phyloP scores from a whole-genome alignment of 2,329 filamentous ascomycete genomes.

The Phoma sp. region DNA sequence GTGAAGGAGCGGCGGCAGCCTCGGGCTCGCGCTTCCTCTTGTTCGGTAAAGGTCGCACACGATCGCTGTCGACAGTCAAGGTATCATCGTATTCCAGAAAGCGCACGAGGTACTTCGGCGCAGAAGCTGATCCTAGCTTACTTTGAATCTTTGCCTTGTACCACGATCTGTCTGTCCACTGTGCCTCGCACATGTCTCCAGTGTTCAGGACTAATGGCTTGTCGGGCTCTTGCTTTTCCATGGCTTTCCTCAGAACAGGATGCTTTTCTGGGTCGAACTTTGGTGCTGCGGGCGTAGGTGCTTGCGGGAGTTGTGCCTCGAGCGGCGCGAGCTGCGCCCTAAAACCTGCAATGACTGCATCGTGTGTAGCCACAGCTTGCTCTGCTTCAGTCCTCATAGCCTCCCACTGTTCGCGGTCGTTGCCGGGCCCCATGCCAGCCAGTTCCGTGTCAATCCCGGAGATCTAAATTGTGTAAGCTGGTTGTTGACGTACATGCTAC shows the following conservation, averaged over 20 bases:
- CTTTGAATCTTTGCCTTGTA: conserved; percentile 93
- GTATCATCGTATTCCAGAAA: conserved; percentile 95
- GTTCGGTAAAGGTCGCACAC: conserved; percentile 40
- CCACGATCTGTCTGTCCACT: conserved; percentile 89
- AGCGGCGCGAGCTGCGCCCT: conserved; percentile 70
- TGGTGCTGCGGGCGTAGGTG: conserved; percentile 34
- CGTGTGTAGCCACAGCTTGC: conserved; percentile 78
- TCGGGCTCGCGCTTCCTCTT: conserved; percentile 81
- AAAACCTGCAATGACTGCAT: conserved; percentile 71
- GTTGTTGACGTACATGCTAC: no score
- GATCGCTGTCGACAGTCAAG: conserved; percentile 66
- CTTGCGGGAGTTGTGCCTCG: conserved; percentile 56
- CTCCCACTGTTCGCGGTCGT: conserved; percentile 78
- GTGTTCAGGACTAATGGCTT: conserved; percentile 71
- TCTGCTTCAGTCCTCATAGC: conserved; percentile 84
- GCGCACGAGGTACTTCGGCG: conserved; percentile 91
- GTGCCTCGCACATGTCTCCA: conserved; percentile 88
- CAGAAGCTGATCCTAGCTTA: conserved; percentile 88
- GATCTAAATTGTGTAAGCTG: not conserved
- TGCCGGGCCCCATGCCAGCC: conserved; percentile 65
- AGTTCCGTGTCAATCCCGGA: conserved; percentile 11
- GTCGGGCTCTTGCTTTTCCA: conserved; percentile 46
- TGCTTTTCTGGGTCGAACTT: conserved; percentile 85
- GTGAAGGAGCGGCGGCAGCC: conserved; percentile 62
- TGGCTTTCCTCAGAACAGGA: conserved; percentile 67